Evolutionary conservation across 2,329 filamentous ascomycete species (phyloP).

Genomic region (Venturia effusa): DNA sequence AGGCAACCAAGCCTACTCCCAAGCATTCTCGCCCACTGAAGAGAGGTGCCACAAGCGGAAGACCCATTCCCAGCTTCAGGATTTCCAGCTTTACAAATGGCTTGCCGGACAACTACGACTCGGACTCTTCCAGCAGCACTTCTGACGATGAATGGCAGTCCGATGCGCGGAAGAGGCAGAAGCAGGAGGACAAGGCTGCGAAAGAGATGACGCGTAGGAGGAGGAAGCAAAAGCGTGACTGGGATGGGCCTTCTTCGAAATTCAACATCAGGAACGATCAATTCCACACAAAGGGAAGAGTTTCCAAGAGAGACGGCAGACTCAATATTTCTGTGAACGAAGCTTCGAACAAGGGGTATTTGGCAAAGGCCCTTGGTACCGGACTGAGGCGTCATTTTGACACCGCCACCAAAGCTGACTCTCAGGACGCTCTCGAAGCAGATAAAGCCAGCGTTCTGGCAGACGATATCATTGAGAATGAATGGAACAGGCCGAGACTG

Average conservation of each 20-base stretch:
- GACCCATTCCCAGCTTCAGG: neutral
- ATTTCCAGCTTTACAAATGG: neutral
- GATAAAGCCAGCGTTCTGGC: neutral
- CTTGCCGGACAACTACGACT: neutral
- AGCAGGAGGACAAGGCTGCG: conserved; percentile 4
- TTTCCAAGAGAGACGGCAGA: conserved; percentile 58
- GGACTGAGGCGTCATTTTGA: conserved; percentile 47
- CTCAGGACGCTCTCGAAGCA: neutral
- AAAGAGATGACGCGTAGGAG: conserved; percentile 7
- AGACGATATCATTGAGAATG: conserved; percentile 6
- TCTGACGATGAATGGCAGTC: neutral
- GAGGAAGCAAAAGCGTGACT: neutral
- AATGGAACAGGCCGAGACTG: conserved; percentile 37
- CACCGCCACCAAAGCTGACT: conserved; percentile 4
- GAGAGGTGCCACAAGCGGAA: neutral
- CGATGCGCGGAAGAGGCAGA: conserved; percentile 5
- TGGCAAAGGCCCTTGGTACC: conserved; percentile 61
- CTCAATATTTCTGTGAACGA: conserved; percentile 64
- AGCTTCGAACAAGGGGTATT: conserved; percentile 56
- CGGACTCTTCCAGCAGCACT: conserved; percentile 2
- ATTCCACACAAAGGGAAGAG: conserved; percentile 52
- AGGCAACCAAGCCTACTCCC: neutral
- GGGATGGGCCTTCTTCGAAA: conserved; percentile 31
- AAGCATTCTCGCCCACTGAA: neutral
- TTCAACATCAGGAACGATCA: conserved; percentile 55